Percentiles rank a stretch among this genome's conserved stretches.
Evolutionary conservation across 1,284 basidiomycete genomes (phyloP).

Genomic region (Cryptococcus depauperatus): DNA sequence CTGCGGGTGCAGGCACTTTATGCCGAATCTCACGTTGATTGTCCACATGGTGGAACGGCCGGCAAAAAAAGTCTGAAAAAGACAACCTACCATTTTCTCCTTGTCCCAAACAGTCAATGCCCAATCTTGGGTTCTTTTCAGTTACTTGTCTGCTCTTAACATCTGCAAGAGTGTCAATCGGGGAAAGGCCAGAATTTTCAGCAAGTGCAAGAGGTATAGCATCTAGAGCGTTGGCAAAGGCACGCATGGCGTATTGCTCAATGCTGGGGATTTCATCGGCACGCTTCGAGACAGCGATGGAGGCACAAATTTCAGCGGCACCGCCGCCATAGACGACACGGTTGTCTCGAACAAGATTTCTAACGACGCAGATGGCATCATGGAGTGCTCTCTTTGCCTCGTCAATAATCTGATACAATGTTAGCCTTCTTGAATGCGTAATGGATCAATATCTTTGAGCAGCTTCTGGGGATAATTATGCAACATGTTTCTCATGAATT

Average conservation of each 20-base stretch:
- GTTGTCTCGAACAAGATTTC: slow-evolving; percentile 90
- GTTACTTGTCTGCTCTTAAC: slow-evolving; percentile 90
- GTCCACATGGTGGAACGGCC: background rate
- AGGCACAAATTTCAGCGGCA: slow-evolving; percentile 92
- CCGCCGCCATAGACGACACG: slow-evolving; percentile 97
- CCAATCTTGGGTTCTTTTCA: slow-evolving; percentile 74
- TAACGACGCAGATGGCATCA: slow-evolving; percentile 94
- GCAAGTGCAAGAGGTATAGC: slow-evolving; percentile 88
- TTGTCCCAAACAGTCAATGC: slow-evolving; percentile 84
- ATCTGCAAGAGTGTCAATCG: slow-evolving; percentile 91
- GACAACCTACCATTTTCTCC: slow-evolving; percentile 69
- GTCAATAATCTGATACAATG: slow-evolving; percentile 71
- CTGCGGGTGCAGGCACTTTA: background rate
- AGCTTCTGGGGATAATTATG: too few species aligned
- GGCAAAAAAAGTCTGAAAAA: background rate
- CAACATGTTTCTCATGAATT: too few species aligned
- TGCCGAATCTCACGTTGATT: background rate
- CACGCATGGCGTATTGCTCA: slow-evolving; percentile 99
- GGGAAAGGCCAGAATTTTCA: slow-evolving; percentile 92
- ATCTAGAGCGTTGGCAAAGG: slow-evolving; percentile 89
- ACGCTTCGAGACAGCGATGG: slow-evolving; percentile 84
- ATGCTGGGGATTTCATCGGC: slow-evolving; percentile 96
- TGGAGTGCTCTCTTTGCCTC: slow-evolving; percentile 96
- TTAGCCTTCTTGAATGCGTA: background rate
- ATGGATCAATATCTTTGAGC: background rate